Evolutionary conservation across 2,329 filamentous ascomycete genomes (phyloP), one percentile per base, ranked within the genome.

Genomic region (Pseudogymnoascus sp.): DNA sequence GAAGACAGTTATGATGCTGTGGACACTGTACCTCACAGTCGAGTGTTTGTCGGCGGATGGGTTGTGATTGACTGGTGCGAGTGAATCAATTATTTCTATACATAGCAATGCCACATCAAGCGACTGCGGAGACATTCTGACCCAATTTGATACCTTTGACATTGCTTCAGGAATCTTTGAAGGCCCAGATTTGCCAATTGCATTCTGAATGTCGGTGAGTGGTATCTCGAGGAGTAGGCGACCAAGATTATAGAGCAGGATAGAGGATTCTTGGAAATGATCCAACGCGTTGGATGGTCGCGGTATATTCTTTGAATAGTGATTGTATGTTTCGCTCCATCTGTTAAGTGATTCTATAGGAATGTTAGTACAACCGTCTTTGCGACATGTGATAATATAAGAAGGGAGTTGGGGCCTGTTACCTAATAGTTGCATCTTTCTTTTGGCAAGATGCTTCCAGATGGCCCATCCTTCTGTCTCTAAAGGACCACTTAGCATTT

Each of bases 161-260:
- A 70, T 62, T 8, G 68, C 66, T 11, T 59, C 62, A 0, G 49
- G 28, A 8, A 68, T 65, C 3, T 68, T 67, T 2, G 56, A 18
- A 7, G 49, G 43, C 2, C 68, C 68, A 8, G 64, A 62, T 59
- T 66, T 70, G 12, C 68, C 68, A 14, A 69, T 64, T 25, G 68
- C 62, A 60, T 64, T 63, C 64, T 68, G 64, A n/a, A 70, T 62
- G 59, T 68, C 66, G 4, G 66, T 64, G 6, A 69, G 66, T 5
- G 60, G 23, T 14, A 69, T 40, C 9, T 66, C 65, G 16, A 68
- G 65, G 7, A 69, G 63, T 7, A 69, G 65, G 7, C 60, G 63
- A 40, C 62, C 63, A 16, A 69, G 64, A 36, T 66, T 62, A 56
- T 67, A 66, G n/a, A 67, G 43, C 1, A 66, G 42, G n/a, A 64